Conservation (phyloP, 2,329 filamentous ascomycete genomes). For the Hypoxylon sp. region DNA sequence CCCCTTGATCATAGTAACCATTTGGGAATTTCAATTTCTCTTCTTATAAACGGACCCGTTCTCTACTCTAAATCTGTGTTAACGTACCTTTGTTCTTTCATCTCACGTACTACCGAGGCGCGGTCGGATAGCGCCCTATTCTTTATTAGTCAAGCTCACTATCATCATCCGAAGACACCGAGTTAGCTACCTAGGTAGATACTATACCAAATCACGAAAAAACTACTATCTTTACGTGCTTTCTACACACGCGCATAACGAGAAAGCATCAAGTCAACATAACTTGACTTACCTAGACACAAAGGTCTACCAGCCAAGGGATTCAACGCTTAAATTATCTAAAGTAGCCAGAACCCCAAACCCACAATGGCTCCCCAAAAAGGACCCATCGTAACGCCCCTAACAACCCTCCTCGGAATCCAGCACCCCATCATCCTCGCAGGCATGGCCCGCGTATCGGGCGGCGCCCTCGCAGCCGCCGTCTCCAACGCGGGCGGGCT, state of each 20-base stretch:
- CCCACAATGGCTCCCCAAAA: constrained; percentile 57
- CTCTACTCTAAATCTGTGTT: neutral
- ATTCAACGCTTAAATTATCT: neutral
- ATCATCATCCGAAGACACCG: neutral
- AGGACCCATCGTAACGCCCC: constrained; percentile 79
- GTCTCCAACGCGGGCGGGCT: constrained; percentile 92
- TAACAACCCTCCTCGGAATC: constrained; percentile 85
- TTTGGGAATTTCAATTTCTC: neutral
- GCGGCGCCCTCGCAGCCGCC: constrained; percentile 83
- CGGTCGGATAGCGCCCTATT: neutral
- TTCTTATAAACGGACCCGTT: neutral
- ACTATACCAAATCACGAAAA: neutral
- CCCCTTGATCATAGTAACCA: neutral
- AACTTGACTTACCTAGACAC: neutral
- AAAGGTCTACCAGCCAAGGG: neutral
- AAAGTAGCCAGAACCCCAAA: neutral
- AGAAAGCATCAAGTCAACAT: too few relatives aligned
- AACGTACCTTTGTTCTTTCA: neutral
- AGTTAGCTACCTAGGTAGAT: neutral
- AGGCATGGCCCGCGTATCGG: constrained; percentile 91
- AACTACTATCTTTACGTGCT: neutral
- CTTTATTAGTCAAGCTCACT: neutral
- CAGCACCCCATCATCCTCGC: constrained; percentile 91
- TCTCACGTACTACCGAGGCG: neutral
- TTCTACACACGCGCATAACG: neutral